phyloP scores from a whole-genome alignment of 768 basidiomycete species.

The Udeniomyces megalosporus region DNA sequence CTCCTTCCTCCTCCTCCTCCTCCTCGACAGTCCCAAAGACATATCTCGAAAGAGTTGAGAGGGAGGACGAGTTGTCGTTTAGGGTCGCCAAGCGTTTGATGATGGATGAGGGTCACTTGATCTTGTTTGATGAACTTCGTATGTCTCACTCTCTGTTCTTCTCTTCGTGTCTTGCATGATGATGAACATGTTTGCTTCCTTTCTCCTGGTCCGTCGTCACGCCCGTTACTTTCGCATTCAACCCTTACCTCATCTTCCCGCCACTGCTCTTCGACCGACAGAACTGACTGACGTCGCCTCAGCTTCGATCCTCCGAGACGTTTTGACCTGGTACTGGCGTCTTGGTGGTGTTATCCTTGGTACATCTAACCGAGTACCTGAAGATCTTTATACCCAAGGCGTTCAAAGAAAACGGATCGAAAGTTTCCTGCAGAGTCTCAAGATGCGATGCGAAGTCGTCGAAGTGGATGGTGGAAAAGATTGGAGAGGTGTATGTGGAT shows the following conservation, averaged over 20 bases:
- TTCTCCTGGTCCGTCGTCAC: no score
- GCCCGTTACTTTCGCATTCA: background rate
- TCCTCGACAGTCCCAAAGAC: no score
- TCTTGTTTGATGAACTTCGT: background rate
- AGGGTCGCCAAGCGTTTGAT: slow-evolving; percentile 10
- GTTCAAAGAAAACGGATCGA: slow-evolving; percentile 11
- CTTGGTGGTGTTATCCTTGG: slow-evolving; percentile 13
- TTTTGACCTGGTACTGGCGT: slow-evolving; percentile 6
- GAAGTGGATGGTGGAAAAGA: slow-evolving; percentile 14
- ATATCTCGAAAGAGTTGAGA: no score
- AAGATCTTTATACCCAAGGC: slow-evolving; percentile 11
- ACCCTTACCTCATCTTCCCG: background rate
- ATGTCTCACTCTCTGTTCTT: background rate
- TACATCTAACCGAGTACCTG: slow-evolving; percentile 13
- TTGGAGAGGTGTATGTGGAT: background rate
- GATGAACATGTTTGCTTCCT: background rate
- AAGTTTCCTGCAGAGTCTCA: slow-evolving; percentile 6
- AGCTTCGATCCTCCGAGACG: slow-evolving; percentile 3
- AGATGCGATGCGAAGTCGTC: slow-evolving; percentile 10
- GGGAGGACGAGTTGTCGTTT: slow-evolving; percentile 13
- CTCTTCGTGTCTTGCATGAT: background rate
- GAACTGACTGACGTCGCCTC: slow-evolving; percentile 9
- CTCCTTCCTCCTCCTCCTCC: background rate
- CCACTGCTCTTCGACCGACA: background rate
- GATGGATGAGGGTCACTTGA: slow-evolving; percentile 8